These are phyloP conservation scores for Kitagawia praeruptora DNA, from an alignment of 129 eudicot genomes.

Conservation along the genomic window DNA sequence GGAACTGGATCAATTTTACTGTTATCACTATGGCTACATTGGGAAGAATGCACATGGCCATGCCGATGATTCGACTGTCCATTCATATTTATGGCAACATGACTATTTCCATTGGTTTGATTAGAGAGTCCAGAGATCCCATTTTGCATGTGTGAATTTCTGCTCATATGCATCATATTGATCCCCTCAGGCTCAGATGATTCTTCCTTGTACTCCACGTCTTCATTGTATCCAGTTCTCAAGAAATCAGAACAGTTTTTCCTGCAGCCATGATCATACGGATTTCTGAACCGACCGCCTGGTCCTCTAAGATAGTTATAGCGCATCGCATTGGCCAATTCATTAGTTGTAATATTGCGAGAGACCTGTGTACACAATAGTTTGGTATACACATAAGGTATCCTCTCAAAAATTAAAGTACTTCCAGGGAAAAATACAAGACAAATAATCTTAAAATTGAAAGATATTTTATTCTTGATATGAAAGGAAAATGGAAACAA, in stretches of 20 bases:
- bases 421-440: too few species aligned
- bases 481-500: neutral
- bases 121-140: conserved; percentile 43
- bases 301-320: conserved; percentile 95
- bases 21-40: conserved; percentile 52
- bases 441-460: neutral
- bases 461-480: neutral
- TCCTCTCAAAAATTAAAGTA: neutral
- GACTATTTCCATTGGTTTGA: conserved; percentile 56
- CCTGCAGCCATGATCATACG: conserved; percentile 79
- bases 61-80: conserved; percentile 25
- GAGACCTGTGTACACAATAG: conserved; percentile 46
- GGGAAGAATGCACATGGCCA: conserved; percentile 67
- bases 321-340: conserved; percentile 77
- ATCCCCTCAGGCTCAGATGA: conserved; percentile 47
- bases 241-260: conserved; percentile 89
- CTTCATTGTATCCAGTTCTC: conserved; percentile 81
- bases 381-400: neutral
- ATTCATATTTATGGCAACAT: conserved; percentile 42
- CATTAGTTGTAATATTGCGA: conserved; percentile 90
- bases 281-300: conserved; percentile 77
- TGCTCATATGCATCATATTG: conserved; percentile 53
- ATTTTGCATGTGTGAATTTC: conserved; percentile 34
- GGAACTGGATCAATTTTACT: conserved; percentile 40
- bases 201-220: conserved; percentile 50